Evolutionary conservation across 2,329 filamentous ascomycete species (phyloP), one percentile per base, ranked within the genome.

Genomic region (Neonectria magnoliae): DNA sequence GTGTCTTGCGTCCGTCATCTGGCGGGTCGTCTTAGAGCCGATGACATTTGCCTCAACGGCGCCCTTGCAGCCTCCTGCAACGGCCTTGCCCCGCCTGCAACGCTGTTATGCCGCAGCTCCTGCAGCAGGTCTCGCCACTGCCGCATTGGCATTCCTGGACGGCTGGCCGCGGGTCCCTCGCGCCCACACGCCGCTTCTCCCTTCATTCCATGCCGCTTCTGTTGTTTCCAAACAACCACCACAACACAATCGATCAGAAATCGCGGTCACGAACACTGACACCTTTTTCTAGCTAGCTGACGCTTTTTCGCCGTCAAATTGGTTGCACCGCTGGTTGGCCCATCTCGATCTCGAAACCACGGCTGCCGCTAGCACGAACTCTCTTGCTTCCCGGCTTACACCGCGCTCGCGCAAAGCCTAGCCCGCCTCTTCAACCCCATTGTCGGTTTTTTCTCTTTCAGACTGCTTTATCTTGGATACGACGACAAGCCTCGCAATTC

Each of bases 131-230:
- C 27, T 50, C 54, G 48, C 68, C 71, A 68, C 60, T 70, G 66
- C 63, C 44, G 60, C 36, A 16, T 38, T 54, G 71, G 52, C 71
- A 73, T 73, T 73, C 71, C 71, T 73, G 18, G 66, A 57, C 59
- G 44, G 51, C 48, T 57, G 29, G 55, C 55, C 62, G 31, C 67
- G 61, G 14, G 48, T 45, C 20, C 60, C 55, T 68, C 64, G 41
- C 72, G 59, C 62, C 60, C 66, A 63, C 66, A 33, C 45, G 44
- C 62, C 53, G 25, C 31, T 58, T 68, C 72, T 74, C 72, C 72
- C 72, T 74, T 74, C 72, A 74, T 74, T 74, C 72, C 72, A 66
- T 31, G 27, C 59, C 62, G 52, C 36, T 45, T 62, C 66, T 60
- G 65, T 59, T 57, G 66, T 61, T 73, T 70, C 70, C 65, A 67